Percentiles rank a stretch among this genome's conserved stretches.
Conservation (phyloP, 805 yeast species). For the Wickerhamiella allomyrinae region DNA sequence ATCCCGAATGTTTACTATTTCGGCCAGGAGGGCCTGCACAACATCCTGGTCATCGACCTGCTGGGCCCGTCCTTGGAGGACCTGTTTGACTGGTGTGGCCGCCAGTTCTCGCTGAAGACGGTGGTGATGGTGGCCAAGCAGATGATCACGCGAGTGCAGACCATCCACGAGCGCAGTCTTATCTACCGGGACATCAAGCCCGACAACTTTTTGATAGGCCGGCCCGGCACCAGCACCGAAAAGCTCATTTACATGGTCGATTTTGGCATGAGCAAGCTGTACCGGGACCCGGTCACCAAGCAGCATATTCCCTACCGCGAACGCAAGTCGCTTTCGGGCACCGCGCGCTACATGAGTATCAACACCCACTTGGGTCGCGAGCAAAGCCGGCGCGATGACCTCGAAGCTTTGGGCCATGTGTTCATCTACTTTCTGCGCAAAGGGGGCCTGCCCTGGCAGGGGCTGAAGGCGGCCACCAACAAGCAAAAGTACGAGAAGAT, state of each 20-base stretch:
- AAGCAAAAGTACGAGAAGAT: conserved; percentile 95
- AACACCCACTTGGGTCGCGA: conserved; percentile 96
- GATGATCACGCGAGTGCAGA: conserved; percentile 77
- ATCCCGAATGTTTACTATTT: conserved; percentile 95
- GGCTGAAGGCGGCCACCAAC: conserved; percentile 93
- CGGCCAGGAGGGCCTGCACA: conserved; percentile 96
- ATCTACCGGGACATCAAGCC: conserved; percentile 97
- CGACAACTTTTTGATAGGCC: conserved; percentile 87
- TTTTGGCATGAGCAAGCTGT: conserved; percentile 98
- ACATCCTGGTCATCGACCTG: conserved; percentile 83
- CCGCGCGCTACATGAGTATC: conserved; percentile 97
- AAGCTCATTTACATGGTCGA: conserved; percentile 82
- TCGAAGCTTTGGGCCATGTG: conserved; percentile 93
- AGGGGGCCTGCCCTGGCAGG: conserved; percentile 98
- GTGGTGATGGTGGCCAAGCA: conserved; percentile 89
- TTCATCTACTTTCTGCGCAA: conserved; percentile 66
- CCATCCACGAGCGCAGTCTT: conserved; percentile 76
- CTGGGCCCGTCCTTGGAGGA: conserved; percentile 95
- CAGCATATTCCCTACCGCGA: conserved; percentile 95
- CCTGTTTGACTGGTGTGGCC: conserved; percentile 95
- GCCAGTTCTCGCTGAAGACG: conserved; percentile 75
- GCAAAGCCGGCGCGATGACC: conserved; percentile 90
- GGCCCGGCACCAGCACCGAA: conserved; percentile 71
- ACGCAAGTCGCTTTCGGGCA: conserved; percentile 88
- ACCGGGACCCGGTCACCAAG: conserved; percentile 90